Conservation (phyloP, 2,329 filamentous ascomycete genomes). For the Venturia pyrina region DNA sequence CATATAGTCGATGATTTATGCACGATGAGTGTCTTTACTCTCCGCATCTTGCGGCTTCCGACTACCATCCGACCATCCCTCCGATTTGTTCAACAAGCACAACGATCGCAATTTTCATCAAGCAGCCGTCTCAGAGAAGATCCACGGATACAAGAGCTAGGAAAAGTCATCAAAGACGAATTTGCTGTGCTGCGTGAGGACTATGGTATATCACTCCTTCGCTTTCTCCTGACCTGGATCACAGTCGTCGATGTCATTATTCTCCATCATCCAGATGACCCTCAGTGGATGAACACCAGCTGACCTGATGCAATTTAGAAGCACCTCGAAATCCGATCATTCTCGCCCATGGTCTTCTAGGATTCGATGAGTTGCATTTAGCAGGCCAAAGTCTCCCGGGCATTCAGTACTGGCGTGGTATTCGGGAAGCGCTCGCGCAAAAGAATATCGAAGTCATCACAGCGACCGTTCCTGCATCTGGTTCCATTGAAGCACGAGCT, state of each 20-base stretch:
- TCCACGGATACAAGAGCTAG: conserved; percentile 12
- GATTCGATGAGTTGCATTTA: conserved; percentile 52
- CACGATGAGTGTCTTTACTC: background rate
- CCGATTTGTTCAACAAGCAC: background rate
- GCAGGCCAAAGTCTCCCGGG: conserved; percentile 45
- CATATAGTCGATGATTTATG: background rate
- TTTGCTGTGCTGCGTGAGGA: conserved; percentile 48
- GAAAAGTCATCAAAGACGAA: conserved; percentile 45
- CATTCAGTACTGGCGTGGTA: conserved; percentile 55
- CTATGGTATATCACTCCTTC: conserved; percentile 38
- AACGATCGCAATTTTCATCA: background rate
- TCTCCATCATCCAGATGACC: background rate
- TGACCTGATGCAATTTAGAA: conserved; percentile 17
- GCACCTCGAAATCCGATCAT: conserved; percentile 48
- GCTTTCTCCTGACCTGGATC: background rate
- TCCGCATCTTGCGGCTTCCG: background rate
- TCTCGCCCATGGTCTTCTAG: conserved; percentile 54
- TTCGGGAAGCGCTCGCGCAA: conserved; percentile 45
- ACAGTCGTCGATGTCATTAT: background rate
- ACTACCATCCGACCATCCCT: background rate
- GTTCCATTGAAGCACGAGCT: conserved; percentile 49
- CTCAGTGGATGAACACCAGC: background rate
- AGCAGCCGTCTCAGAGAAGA: background rate
- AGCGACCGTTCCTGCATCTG: conserved; percentile 48
- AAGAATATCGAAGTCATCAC: conserved; percentile 53